Evolutionary conservation across 257 asterid species (phyloP), one percentile per base, ranked within the genome.

Genomic region (Solanum arcanum): DNA sequence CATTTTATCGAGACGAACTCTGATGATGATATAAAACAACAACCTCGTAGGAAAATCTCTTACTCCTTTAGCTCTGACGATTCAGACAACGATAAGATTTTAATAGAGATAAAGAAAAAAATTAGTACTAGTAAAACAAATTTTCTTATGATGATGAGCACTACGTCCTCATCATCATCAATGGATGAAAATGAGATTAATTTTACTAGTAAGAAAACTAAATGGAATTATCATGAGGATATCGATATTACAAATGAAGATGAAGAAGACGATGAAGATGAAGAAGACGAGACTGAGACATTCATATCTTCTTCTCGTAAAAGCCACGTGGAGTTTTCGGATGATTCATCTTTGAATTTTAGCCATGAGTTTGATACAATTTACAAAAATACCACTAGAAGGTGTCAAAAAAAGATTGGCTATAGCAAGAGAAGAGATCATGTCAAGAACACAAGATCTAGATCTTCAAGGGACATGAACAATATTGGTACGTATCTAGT

Each of bases 181-280:
- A 89, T 91, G 23, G 94, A 94, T 46, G 94, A 94, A 77, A 13
- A 33, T 76, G 95, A 91, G 64, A 87, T 91, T 88, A 88, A 90
- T 86, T 91, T 94, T 91, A 89, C 89, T 80, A 46, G 9, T 46
- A 88, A 49, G 23, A 83, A 70, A 1, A 46, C 16, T 72, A 72
- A 35, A 6, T 85, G 91, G 25, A 49, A 31, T 23, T 66, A 64
- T 62, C 1, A 25, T 31, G 42, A 68, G 3, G 0, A 73, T 2
- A 10, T 35, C 0, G 5, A 73, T 12, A 86, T 11, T 62, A 21
- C 27, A 23, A 35, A 42, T 13, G 68, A 62, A 29, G 85, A 70
- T 3, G 89, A 66, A 25, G 84, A 73, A 37, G 47, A 87, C 23
- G 91, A 88, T 13, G 68, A 62, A 29, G 85, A 70, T 3, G 89